Conservation (phyloP, 2,329 filamentous ascomycete species). For the Paraphaeosphaeria sporulosa region DNA sequence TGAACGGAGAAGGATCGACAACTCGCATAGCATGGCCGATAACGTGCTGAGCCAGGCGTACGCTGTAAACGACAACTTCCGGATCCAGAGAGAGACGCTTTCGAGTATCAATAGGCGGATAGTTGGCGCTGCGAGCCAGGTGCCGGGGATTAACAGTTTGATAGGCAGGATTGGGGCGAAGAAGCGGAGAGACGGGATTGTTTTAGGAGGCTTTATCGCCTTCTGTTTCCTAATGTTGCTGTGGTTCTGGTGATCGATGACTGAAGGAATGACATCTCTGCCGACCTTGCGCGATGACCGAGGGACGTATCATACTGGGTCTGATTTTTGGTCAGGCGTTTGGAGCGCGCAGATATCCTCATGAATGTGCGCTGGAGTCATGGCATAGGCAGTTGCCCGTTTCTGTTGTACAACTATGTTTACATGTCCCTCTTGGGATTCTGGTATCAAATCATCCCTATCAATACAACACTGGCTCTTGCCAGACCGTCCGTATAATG, state of each 20-base stretch:
- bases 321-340: slow-evolving; percentile 21
- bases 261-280: not conserved
- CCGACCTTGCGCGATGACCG: slow-evolving; percentile 16
- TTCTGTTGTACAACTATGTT: slow-evolving; percentile 43
- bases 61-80: slow-evolving; percentile 92
- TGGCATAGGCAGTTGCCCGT: slow-evolving; percentile 15
- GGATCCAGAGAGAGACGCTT: slow-evolving; percentile 84
- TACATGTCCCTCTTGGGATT: slow-evolving; percentile 22
- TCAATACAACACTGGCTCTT: not conserved
- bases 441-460: slow-evolving; percentile 18
- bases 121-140: slow-evolving; percentile 84
- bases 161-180: slow-evolving; percentile 93
- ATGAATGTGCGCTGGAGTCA: slow-evolving; percentile 25
- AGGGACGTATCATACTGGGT: slow-evolving; percentile 37
- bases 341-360: slow-evolving; percentile 28
- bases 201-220: slow-evolving; percentile 89
- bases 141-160: slow-evolving; percentile 90
- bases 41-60: slow-evolving; percentile 94
- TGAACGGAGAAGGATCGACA: slow-evolving; percentile 84
- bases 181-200: slow-evolving; percentile 93
- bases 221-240: slow-evolving; percentile 89
- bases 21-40: slow-evolving; percentile 88
- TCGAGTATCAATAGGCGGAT: slow-evolving; percentile 90
- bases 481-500: not conserved
- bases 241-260: slow-evolving; percentile 53